These are phyloP conservation scores for Eremomyces bilateralis DNA, from an alignment of 495 filamentous ascomycete genomes.

Conservation along the genomic window DNA sequence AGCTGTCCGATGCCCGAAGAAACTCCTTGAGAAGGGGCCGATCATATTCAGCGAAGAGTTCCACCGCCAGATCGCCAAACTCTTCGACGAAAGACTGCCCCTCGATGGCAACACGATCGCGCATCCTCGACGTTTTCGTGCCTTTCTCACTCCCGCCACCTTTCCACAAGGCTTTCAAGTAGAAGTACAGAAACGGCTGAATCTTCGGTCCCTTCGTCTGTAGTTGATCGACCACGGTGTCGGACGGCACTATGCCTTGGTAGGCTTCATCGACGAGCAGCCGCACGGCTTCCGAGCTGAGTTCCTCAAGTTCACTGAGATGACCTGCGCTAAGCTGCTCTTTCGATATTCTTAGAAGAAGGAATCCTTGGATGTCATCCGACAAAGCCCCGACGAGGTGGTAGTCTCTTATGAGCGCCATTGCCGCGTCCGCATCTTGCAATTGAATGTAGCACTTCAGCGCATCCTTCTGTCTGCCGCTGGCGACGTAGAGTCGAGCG, in stretches of 20 bases:
- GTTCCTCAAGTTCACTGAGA: slow-evolving; percentile 46
- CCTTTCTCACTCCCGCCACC: slow-evolving; percentile 24
- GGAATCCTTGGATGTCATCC: slow-evolving; percentile 74
- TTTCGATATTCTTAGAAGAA: slow-evolving; percentile 63
- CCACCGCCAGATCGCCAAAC: slow-evolving; percentile 66
- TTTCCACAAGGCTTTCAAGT: slow-evolving; percentile 67
- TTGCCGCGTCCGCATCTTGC: slow-evolving; percentile 75
- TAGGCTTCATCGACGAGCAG: slow-evolving; percentile 81
- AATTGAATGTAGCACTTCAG: slow-evolving; percentile 71
- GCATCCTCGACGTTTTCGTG: slow-evolving; percentile 12
- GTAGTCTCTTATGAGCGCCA: slow-evolving; percentile 62
- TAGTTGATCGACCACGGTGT: slow-evolving; percentile 56
- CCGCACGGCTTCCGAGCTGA: slow-evolving; percentile 58
- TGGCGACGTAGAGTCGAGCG: slow-evolving; percentile 61
- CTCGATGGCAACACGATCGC: slow-evolving; percentile 22
- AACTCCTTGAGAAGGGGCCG: slow-evolving; percentile 63
- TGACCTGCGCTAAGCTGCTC: slow-evolving; percentile 44
- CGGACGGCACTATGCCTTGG: slow-evolving; percentile 62
- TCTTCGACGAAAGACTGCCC: slow-evolving; percentile 62
- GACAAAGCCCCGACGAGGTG: slow-evolving; percentile 67
- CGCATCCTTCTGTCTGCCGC: slow-evolving; percentile 59
- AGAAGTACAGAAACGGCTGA: slow-evolving; percentile 67
- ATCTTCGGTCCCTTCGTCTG: slow-evolving; percentile 19
- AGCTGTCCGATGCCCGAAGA: slow-evolving; percentile 61
- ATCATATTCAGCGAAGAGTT: slow-evolving; percentile 69